These are phyloP conservation scores for Monilinia fructigena DNA, from an alignment of 2,329 filamentous ascomycete species.

Conservation along the genomic window DNA sequence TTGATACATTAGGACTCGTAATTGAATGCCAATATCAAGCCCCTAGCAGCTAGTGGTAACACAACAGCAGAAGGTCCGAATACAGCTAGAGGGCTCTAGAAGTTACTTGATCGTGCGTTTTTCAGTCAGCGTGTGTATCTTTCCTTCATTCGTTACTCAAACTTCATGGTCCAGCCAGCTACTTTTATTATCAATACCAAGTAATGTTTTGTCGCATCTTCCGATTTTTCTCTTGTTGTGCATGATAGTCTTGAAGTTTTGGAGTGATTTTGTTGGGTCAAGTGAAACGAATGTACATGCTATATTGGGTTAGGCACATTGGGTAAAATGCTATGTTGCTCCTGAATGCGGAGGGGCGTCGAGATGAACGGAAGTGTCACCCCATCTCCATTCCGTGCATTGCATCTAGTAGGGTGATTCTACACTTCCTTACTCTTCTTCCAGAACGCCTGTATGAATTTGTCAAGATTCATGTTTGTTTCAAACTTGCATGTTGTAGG, in stretches of 20 bases:
- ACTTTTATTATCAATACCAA: background rate
- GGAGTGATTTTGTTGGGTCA: background rate
- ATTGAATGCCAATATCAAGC: background rate
- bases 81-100: background rate
- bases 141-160: constrained; percentile 6
- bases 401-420: background rate
- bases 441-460: background rate
- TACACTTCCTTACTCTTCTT: too few relatives aligned
- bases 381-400: background rate
- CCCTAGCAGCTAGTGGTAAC: background rate
- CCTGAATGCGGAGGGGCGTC: background rate
- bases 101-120: background rate
- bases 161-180: background rate
- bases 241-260: background rate
- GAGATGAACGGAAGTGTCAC: background rate
- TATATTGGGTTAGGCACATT: background rate
- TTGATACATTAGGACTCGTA: background rate
- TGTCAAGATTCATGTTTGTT: background rate
- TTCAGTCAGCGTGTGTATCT: background rate
- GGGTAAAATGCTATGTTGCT: background rate
- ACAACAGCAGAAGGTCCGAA: constrained; percentile 6
- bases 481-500: background rate
- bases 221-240: background rate
- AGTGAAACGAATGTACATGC: background rate
- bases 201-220: background rate